Evolutionary conservation across 345 rosid species (phyloP).

Genomic region (Citrus maxima): DNA sequence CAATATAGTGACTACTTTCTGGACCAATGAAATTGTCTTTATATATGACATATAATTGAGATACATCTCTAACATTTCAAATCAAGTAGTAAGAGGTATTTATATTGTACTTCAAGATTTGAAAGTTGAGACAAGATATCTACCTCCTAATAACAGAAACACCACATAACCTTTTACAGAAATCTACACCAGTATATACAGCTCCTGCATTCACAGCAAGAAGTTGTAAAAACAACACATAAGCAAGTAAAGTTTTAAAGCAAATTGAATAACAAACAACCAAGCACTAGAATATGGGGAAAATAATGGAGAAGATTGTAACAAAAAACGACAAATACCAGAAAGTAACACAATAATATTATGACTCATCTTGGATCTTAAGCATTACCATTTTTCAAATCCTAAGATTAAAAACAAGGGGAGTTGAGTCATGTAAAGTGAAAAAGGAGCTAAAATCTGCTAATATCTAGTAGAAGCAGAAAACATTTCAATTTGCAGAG

Average conservation of each 20-base stretch:
- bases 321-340: background rate
- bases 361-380: background rate
- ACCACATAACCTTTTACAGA: slow-evolving; percentile 97
- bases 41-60: too few relatives aligned
- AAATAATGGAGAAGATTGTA: background rate
- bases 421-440: background rate
- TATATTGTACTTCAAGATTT: slow-evolving; percentile 2
- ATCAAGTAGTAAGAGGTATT: background rate
- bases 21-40: background rate
- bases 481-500: background rate
- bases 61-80: background rate
- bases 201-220: slow-evolving; percentile 55
- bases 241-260: background rate
- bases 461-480: background rate
- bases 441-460: background rate
- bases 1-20: background rate
- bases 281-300: background rate
- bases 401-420: background rate
- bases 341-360: background rate
- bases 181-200: slow-evolving; percentile 96
- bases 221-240: background rate
- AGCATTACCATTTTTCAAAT: slow-evolving; percentile 1
- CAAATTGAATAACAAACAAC: background rate
- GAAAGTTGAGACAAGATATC: slow-evolving; percentile 10
- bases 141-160: slow-evolving; percentile 98